Percentiles rank a stretch among this genome's conserved stretches.
phyloP scores from a whole-genome alignment of 2,329 filamentous ascomycete species.

The Colletotrichum simmondsii region DNA sequence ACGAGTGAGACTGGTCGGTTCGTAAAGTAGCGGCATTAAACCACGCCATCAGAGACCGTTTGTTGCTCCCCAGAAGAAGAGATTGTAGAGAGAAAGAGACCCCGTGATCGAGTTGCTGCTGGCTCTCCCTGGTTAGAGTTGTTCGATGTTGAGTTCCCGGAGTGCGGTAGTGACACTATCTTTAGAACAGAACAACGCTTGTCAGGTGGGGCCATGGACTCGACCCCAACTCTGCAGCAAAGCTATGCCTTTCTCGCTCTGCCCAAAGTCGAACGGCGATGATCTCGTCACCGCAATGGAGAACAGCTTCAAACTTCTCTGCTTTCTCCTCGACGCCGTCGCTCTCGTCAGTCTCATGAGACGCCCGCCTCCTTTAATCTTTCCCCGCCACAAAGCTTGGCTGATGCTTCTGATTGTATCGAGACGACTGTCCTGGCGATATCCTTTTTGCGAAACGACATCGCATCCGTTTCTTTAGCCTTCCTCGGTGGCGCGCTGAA shows the following conservation, averaged over 20 bases:
- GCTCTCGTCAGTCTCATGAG: neutral
- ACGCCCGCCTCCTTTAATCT: neutral
- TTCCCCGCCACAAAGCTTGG: neutral
- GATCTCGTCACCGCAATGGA: neutral
- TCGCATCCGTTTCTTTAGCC: neutral
- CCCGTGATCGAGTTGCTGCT: conserved; percentile 11
- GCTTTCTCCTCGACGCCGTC: neutral
- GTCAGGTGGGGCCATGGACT: neutral
- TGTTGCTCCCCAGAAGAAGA: conserved; percentile 5
- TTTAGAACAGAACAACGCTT: conserved; percentile 19
- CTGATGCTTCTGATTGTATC: neutral
- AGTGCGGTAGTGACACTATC: conserved; percentile 10
- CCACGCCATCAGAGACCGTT: neutral
- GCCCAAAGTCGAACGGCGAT: neutral
- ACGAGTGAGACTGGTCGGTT: neutral
- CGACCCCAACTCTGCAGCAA: neutral
- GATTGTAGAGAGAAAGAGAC: neutral
- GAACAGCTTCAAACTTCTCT: too few species aligned
- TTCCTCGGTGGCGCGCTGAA: neutral
- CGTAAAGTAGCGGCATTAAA: conserved; percentile 10
- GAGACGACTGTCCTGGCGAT: neutral
- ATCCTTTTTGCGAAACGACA: neutral
- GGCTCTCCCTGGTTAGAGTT: conserved; percentile 2
- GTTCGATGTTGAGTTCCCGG: neutral
- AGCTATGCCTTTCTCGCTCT: neutral